Evolutionary conservation across 306 rosid species (phyloP).

Genomic region (Erythrophleum fordii): DNA sequence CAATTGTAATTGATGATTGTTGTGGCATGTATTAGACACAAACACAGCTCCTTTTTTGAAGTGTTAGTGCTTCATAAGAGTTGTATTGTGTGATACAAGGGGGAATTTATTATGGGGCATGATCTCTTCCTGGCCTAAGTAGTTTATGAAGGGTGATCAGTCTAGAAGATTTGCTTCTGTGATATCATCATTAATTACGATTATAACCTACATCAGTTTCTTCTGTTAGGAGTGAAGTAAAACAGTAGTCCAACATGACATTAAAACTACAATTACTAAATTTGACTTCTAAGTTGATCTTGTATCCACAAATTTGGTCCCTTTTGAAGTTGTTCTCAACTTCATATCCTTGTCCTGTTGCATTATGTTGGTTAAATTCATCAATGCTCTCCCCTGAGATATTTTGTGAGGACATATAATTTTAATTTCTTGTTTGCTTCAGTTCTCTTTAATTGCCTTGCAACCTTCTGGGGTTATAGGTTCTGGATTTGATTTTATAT

Average conservation of each 20-base stretch:
- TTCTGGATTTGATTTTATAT: neutral
- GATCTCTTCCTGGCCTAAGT: neutral
- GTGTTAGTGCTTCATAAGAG: neutral
- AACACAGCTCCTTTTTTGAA: neutral
- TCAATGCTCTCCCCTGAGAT: neutral
- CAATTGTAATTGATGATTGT: neutral
- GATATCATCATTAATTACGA: neutral
- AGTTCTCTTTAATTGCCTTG: neutral
- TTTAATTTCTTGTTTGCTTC: conserved; percentile 13
- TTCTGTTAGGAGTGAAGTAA: neutral
- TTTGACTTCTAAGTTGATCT: conserved; percentile 11
- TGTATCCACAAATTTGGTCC: neutral
- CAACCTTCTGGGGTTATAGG: neutral
- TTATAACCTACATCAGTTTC: neutral
- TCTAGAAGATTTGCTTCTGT: neutral
- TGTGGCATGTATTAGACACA: neutral
- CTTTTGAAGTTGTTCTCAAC: neutral
- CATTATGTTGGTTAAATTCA: neutral
- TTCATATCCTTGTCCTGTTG: neutral
- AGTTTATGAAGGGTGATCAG: neutral
- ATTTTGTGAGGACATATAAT: neutral
- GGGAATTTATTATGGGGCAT: neutral
- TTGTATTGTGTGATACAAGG: neutral
- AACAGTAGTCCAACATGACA: neutral
- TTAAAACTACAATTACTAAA: neutral